A percentile compares a stretch with the other conserved stretches of the same genome.
Evolutionary conservation across 257 asterid genomes (phyloP).

Genomic region (Petunia axillaris): DNA sequence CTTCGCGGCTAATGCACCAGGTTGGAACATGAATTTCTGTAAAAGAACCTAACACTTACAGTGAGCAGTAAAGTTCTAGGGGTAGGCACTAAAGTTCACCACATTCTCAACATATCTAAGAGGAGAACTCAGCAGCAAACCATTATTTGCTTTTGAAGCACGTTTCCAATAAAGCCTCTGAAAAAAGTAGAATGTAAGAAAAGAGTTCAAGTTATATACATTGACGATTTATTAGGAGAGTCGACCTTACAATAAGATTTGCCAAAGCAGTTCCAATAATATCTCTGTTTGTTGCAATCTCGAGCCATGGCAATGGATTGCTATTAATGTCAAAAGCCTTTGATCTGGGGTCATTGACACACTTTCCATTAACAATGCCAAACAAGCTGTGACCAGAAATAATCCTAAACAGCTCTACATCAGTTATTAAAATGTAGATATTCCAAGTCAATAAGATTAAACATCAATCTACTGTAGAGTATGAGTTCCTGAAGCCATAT

Average conservation of each 20-base stretch:
- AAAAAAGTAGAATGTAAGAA: conserved; percentile 89
- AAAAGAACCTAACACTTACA: too few species aligned
- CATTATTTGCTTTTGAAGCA: conserved; percentile 59
- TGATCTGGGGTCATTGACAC: conserved; percentile 82
- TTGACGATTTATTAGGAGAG: neutral
- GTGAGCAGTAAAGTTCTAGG: too few species aligned
- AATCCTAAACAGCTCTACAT: conserved; percentile 75
- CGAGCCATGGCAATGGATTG: conserved; percentile 72
- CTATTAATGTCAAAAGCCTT: conserved; percentile 85
- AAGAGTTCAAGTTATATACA: neutral
- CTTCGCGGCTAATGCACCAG: too few species aligned
- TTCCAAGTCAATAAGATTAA: neutral
- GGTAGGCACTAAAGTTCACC: neutral
- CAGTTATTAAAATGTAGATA: conserved; percentile 8
- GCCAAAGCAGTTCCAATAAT: conserved; percentile 87
- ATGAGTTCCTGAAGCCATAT: conserved; percentile 13
- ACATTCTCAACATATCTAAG: conserved; percentile 60
- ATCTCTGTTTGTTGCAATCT: conserved; percentile 85
- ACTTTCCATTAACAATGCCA: conserved; percentile 78
- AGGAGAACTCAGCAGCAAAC: conserved; percentile 86
- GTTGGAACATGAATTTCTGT: too few species aligned
- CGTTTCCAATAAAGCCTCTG: conserved; percentile 44
- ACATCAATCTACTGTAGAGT: neutral
- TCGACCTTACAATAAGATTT: conserved; percentile 74
- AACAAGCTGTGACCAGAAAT: conserved; percentile 82